Evolutionary conservation across 371 early-diverging fungal genomes (phyloP).

Genomic region (Mucor mucedo): DNA sequence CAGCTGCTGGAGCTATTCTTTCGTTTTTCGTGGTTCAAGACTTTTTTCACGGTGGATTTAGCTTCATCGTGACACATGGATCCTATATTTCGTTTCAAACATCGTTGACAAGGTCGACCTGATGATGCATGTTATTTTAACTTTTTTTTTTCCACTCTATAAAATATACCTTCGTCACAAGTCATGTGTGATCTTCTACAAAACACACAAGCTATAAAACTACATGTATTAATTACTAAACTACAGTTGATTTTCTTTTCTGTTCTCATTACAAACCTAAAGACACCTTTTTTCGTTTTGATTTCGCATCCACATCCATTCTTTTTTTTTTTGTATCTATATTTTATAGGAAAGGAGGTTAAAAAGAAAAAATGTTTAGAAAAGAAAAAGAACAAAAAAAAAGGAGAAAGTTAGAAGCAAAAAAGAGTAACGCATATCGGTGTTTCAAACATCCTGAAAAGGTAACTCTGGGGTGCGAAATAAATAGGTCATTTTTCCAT

Average conservation of each 20-base stretch:
- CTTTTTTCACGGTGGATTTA: constrained; percentile 2
- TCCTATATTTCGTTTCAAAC: constrained; percentile 74
- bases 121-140: background rate
- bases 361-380: background rate
- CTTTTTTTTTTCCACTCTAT: constrained; percentile 21
- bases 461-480: too few species aligned
- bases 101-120: constrained; percentile 85
- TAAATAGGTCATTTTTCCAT: too few species aligned
- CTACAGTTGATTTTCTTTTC: background rate
- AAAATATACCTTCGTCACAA: constrained; percentile 57
- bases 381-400: constrained; percentile 7
- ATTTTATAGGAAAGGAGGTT: too few species aligned
- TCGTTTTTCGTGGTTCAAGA: background rate
- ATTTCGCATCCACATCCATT: background rate
- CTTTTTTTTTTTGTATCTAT: too few species aligned
- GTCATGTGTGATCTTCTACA: constrained; percentile 82
- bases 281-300: constrained; percentile 7
- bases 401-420: background rate
- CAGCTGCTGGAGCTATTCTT: constrained; percentile 12
- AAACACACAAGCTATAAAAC: constrained; percentile 66
- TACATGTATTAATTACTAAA: constrained; percentile 5
- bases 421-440: background rate
- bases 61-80: constrained; percentile 16
- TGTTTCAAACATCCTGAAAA: too few species aligned
- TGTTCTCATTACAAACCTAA: constrained; percentile 8